Percentiles rank a stretch among this genome's conserved stretches.
Evolutionary conservation across 2,329 filamentous ascomycete genomes (phyloP).

Genomic region (Ilyonectria destructans): DNA sequence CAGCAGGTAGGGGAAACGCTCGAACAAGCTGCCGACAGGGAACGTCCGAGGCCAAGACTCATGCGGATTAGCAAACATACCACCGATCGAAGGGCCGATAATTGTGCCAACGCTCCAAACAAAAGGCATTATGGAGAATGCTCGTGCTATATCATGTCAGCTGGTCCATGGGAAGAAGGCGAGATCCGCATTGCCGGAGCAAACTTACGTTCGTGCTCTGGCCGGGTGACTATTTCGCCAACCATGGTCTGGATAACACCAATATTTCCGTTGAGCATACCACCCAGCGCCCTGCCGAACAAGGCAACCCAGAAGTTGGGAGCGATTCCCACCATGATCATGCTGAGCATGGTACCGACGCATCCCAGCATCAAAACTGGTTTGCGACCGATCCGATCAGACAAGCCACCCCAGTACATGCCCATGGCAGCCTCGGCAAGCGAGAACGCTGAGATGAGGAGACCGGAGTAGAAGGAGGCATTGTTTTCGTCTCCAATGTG

Average conservation of each 20-base stretch:
- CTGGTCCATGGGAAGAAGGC: constrained; percentile 9
- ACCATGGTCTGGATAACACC: constrained; percentile 96
- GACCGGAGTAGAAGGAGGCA: constrained; percentile 90
- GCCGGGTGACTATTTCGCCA: constrained; percentile 86
- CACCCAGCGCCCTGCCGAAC: constrained; percentile 82
- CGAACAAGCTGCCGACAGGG: constrained; percentile 79
- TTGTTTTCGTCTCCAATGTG: constrained; percentile 79
- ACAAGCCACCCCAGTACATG: constrained; percentile 90
- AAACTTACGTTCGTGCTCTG: constrained; percentile 87
- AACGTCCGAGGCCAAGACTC: constrained; percentile 82
- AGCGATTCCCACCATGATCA: constrained; percentile 87
- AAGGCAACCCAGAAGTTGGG: constrained; percentile 89
- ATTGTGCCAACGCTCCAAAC: constrained; percentile 95
- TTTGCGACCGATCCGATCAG: constrained; percentile 87
- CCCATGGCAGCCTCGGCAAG: constrained; percentile 87
- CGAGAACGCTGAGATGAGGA: constrained; percentile 90
- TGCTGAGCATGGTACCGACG: constrained; percentile 84
- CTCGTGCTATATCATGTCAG: constrained; percentile 71
- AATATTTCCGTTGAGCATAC: constrained; percentile 91
- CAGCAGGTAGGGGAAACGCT: constrained; percentile 86
- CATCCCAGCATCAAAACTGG: constrained; percentile 88
- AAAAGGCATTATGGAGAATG: constrained; percentile 94
- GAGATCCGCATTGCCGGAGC: not conserved
- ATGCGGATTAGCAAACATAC: constrained; percentile 86
- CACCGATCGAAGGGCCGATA: constrained; percentile 89